Evolutionary conservation across 1,284 basidiomycete genomes (phyloP), one percentile per base, ranked within the genome.

Genomic region (Rhodotorula sp.): DNA sequence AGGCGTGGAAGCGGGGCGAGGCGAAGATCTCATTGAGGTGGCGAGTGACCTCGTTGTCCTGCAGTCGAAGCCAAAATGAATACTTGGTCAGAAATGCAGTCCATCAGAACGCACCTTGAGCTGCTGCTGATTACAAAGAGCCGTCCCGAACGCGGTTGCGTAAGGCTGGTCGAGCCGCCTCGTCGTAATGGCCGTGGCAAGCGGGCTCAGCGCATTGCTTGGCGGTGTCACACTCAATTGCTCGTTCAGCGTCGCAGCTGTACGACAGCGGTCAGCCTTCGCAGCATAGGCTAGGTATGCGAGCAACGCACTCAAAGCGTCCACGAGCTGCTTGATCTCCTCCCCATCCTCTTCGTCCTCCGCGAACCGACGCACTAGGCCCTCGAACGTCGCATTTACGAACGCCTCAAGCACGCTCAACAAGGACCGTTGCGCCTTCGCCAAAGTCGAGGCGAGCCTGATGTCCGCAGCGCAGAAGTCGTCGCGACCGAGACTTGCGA

Each of bases 31-130:
- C 68, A 67, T 72, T 74, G 26, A 74, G 59, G 22, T 70, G 71
- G 6, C 73, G 68, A 7, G 73, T 68, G 28, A 72, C 64, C 50
- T 74, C 73, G 68, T 62, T 68, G 61, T 72, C 70, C 72, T 73
- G 62, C 40, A 24, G 20, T 9, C n/a, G 5, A 22, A 18, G 24
- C 5, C 18, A 30, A 22, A 6, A 5, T 16, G 50, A 22, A 15
- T 20, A 28, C 18, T 8, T 16, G 28, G 34, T 5, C 16, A 9
- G 6, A 28, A 24, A 26, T n/a, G n/a, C n/a, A n/a, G n/a, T n/a
- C n/a, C n/a, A n/a, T n/a, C n/a, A n/a, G n/a, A n/a, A 48, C 65
- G 30, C 16, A 73, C 71, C 65, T 69, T 74, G 59, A 71, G 70
- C n/a, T 55, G 52, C 44, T 72, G 65, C 7, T 34, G 50, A 8